Evolutionary conservation across 116 monocot genomes (phyloP).

Genomic region (Iris pallida): DNA sequence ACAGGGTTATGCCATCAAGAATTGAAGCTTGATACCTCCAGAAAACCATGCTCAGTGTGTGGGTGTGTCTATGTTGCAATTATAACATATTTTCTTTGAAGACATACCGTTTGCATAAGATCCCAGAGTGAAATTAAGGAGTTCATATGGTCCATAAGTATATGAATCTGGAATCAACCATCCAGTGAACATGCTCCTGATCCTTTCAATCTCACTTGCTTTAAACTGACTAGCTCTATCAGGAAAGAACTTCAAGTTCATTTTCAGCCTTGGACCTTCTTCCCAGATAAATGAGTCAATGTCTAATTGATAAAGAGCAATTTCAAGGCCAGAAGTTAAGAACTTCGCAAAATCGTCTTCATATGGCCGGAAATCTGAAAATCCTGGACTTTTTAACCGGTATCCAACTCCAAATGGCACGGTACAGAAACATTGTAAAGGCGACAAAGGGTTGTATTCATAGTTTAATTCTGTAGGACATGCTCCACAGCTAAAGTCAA

Average conservation of each 20-base stretch:
- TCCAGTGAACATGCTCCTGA: constrained; percentile 58
- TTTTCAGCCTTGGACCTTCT: constrained; percentile 84
- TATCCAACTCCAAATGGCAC: constrained; percentile 78
- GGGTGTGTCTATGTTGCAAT: neutral
- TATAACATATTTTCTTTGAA: constrained; percentile 3
- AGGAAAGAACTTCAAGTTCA: constrained; percentile 85
- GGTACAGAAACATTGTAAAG: constrained; percentile 54
- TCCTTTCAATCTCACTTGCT: constrained; percentile 48
- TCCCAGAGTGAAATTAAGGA: constrained; percentile 73
- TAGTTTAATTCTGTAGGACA: constrained; percentile 35
- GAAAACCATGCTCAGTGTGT: neutral
- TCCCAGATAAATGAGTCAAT: constrained; percentile 73
- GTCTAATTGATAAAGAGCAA: constrained; percentile 54
- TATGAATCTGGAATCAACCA: constrained; percentile 75
- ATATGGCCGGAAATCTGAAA: constrained; percentile 60
- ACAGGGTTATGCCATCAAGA: neutral
- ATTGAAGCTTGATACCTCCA: neutral
- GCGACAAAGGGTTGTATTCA: constrained; percentile 51
- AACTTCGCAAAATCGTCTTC: constrained; percentile 34
- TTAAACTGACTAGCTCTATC: constrained; percentile 38
- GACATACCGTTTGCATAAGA: constrained; percentile 58
- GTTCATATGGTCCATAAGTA: constrained; percentile 94
- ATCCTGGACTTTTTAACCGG: constrained; percentile 91
- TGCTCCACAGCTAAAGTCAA: constrained; percentile 22
- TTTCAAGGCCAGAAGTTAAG: constrained; percentile 44